Conservation (phyloP, 257 asterid genomes). For the Voacanga thouarsii region DNA sequence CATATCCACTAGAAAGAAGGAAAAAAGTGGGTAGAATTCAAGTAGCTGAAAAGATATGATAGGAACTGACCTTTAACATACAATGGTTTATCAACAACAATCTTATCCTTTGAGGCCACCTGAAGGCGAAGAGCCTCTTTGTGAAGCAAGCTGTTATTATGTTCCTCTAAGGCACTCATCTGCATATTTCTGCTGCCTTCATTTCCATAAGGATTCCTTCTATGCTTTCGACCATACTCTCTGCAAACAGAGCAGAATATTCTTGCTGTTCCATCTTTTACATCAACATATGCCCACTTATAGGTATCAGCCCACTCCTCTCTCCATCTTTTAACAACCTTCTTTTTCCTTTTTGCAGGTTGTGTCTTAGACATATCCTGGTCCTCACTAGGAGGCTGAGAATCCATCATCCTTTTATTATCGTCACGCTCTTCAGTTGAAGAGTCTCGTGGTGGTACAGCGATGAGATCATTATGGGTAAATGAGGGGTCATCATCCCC, state of each 20-base stretch:
- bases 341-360: slow-evolving; percentile 85
- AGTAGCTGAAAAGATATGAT: background rate
- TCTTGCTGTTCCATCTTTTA: slow-evolving; percentile 91
- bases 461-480: slow-evolving; percentile 59
- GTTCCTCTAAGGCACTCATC: slow-evolving; percentile 99
- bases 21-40: background rate
- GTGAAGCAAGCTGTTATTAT: slow-evolving; percentile 95
- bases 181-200: slow-evolving; percentile 99
- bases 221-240: slow-evolving; percentile 96
- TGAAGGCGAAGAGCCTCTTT: slow-evolving; percentile 98
- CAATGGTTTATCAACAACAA: slow-evolving; percentile 77
- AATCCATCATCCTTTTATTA: slow-evolving; percentile 62
- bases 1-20: background rate
- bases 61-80: slow-evolving; percentile 80
- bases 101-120: slow-evolving; percentile 92
- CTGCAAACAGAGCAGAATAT: slow-evolving; percentile 97
- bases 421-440: slow-evolving; percentile 71
- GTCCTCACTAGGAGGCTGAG: slow-evolving; percentile 64
- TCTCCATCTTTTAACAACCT: slow-evolving; percentile 98
- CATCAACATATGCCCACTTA: slow-evolving; percentile 98
- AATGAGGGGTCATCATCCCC: slow-evolving; percentile 87
- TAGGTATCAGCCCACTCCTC: slow-evolving; percentile 99
- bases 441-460: slow-evolving; percentile 71
- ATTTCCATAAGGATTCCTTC: slow-evolving; percentile 97
- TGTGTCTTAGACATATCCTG: slow-evolving; percentile 68